Base-by-base conservation (phyloP, 2,329 filamentous ascomycete genomes). In the Pseudocercospora crystallina region DNA sequence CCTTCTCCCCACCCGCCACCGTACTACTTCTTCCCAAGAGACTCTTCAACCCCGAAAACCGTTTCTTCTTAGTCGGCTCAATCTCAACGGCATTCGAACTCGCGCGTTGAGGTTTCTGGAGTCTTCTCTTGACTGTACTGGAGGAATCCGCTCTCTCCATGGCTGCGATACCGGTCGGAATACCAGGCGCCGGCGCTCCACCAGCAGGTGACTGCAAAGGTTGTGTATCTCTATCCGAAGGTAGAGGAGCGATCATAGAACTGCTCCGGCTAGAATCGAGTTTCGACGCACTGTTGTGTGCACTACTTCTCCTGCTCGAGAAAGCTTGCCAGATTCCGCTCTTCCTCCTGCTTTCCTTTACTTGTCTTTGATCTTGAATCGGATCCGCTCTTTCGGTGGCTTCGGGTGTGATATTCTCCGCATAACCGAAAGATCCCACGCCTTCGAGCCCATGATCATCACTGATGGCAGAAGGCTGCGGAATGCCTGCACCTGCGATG, bases 1-100 rank as follows among this genome's bases (percentile, higher is more conserved):
- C 20, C 20, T 26, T 56, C 11, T 53, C 54, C 33, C 66, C 58
- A 9, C 61, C 65, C 31, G 47, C 43, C 10, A 58, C 62, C 2
- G 69, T 68, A 31, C 64, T 68, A 8, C 66, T 69, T 30, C 73
- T 65, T 29, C 69, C 65, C 46, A 78, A 76, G 1, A 78, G 54
- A 31, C 67, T 71, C 4, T 73, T 73, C 9, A 78, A 56, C 3
- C 67, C 60, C 2, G 75, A 76, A 41, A 76, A 75, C 31, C 74
- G 67, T 48, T 74, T 76, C 55, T 75, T 76, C 43, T 66, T 66
- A 32, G 60, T 58, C 8, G 59, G 51, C 32, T 63, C 61, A 2
- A 56, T 51, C 13, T 53, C 57, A 2, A 57, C 53, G 7, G 58
- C 52, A 40, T 56, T 57, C 1, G 63, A 57, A 5, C 60, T 51